Conservation (phyloP, 805 yeast species). For the Yarrowia phangngaensis region DNA sequence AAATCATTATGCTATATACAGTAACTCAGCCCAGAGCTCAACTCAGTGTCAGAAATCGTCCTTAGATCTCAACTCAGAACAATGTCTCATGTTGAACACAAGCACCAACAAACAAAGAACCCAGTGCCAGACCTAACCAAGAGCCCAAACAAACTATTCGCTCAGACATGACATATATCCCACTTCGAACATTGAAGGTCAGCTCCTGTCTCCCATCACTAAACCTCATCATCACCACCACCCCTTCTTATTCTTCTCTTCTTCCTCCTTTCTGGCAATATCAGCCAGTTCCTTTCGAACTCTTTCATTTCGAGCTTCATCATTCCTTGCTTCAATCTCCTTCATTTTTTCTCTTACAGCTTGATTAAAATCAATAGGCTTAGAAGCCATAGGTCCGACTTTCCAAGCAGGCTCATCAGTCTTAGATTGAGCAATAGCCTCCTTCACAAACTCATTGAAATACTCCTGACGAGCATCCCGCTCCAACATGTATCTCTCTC, state of each 20-base stretch:
- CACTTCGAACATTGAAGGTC: no score
- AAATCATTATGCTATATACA: no score
- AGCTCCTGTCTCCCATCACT: no score
- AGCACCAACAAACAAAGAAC: no score
- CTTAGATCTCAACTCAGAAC: no score
- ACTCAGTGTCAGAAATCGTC: no score
- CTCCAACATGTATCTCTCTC: slow-evolving; percentile 25
- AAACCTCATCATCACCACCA: no score
- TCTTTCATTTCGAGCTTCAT: slow-evolving; percentile 14
- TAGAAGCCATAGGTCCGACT: slow-evolving; percentile 23
- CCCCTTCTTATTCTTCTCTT: slow-evolving; percentile 25
- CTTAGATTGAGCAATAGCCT: slow-evolving; percentile 24
- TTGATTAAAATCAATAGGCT: slow-evolving; percentile 13
- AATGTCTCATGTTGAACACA: no score
- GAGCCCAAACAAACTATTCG: no score
- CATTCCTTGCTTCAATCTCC: slow-evolving; percentile 21
- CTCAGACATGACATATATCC: no score
- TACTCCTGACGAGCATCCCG: slow-evolving; percentile 23
- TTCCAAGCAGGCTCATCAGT: slow-evolving; percentile 24
- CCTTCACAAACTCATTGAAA: slow-evolving; percentile 24
- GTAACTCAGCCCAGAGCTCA: no score
- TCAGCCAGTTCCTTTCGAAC: slow-evolving; percentile 13
- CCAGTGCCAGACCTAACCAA: no score
- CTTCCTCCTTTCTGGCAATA: slow-evolving; percentile 20
- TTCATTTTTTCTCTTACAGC: slow-evolving; percentile 22